A percentile compares a stretch with the other conserved stretches of the same genome.
Conservation (phyloP, 164 flowering plant species). For the Tetrastigma voinierianum region DNA sequence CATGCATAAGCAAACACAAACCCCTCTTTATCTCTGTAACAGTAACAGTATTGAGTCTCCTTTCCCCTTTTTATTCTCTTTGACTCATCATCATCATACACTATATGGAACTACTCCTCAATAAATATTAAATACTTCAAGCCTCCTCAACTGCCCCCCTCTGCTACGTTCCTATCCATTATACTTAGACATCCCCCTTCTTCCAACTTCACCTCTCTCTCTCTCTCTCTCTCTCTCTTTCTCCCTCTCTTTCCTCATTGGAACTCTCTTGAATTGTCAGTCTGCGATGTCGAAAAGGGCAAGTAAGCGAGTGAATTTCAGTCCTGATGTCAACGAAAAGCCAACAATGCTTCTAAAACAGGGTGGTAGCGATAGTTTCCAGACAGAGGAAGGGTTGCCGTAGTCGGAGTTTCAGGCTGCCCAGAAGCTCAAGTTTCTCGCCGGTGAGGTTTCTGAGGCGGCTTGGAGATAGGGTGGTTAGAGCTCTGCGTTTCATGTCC, state of each 20-base stretch:
- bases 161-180: slow-evolving; percentile 1
- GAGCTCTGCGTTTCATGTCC: slow-evolving; percentile 36
- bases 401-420: slow-evolving; percentile 29
- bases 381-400: slow-evolving; percentile 25
- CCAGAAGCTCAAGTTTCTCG: slow-evolving; percentile 24
- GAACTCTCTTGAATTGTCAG: neutral
- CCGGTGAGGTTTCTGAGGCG: slow-evolving; percentile 34
- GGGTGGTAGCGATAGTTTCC: slow-evolving; percentile 9
- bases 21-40: no score
- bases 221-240: neutral
- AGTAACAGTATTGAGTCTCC: no score
- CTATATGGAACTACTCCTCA: slow-evolving; percentile 6
- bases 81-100: slow-evolving; percentile 2
- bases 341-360: slow-evolving; percentile 24
- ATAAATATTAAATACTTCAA: slow-evolving; percentile 25
- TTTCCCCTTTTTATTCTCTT: slow-evolving; percentile 1
- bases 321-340: slow-evolving; percentile 36
- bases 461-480: slow-evolving; percentile 36
- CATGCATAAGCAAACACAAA: no score
- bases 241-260: neutral
- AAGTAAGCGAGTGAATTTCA: slow-evolving; percentile 30
- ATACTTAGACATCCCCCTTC: neutral
- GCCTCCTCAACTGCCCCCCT: slow-evolving; percentile 4
- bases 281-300: slow-evolving; percentile 37
- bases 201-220: slow-evolving; percentile 5